Base-by-base conservation (phyloP, 192 early-diverging fungal species). In the Mortierella hygrophila region DNA sequence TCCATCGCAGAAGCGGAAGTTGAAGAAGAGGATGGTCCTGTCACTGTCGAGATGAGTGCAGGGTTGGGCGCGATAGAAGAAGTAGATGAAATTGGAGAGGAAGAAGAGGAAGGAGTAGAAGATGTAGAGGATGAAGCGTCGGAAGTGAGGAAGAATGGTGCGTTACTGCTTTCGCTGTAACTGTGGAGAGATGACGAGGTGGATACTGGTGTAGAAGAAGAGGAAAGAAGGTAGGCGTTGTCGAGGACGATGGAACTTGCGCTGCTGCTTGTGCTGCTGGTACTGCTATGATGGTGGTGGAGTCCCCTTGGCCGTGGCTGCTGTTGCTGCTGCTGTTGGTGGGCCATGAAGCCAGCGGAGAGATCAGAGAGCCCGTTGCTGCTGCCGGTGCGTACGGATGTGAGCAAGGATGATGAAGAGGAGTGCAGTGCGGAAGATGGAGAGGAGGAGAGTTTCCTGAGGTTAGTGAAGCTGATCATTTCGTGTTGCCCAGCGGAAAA, bases 1-100 rank as follows among this genome's bases (percentile, higher is more conserved):
- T 79, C 74, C 72, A 84, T 79, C 37, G 26, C 68, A 23, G 77
- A 47, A 3, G 81, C 8, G 21, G 70, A 47, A 26, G 68, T 44
- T n/a, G 77, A 13, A 68, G 72, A 18, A 8, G 71, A 47, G 9
- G 83, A 77, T 80, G 83, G 80, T 80, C 74, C 78, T 35, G 74
- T 37, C 76, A 57, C 78, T 37, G 82, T 40, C 4, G 82, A 55
- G 21, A 40, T 72, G 38, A 40, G 29, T 57, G 47, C 60, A 74
- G 57, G 21, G 32, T 41, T 16, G n/a, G 82, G 20, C 41, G 44
- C 68, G 44, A 77, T 46, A 32, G 72, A 72, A 37, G 69, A 41
- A 15, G 44, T 2, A 55, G 74, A 70, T 54, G 68, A 44, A 37
- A 32, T 29, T 38, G 41, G 15, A 70, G 63, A 41, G 5, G 63